phyloP scores from a whole-genome alignment of 768 basidiomycete species.

The Auricularia sp. region DNA sequence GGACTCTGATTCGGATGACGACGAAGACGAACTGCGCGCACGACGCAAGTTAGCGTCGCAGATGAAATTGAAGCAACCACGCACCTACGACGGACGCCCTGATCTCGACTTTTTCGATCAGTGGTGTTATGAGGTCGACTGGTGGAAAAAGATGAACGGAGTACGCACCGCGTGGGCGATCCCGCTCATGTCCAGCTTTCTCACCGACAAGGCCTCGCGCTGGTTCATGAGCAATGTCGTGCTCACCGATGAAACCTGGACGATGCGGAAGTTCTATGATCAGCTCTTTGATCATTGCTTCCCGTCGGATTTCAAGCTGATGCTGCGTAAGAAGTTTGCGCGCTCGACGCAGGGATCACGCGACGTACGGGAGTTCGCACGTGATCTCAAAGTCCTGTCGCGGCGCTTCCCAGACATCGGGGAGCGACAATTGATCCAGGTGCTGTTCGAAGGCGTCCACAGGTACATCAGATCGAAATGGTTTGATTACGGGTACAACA shows the following conservation, averaged over 20 bases:
- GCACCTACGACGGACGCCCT: neutral
- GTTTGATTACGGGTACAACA: slow-evolving; percentile 21
- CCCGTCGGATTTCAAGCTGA: slow-evolving; percentile 19
- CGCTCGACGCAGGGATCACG: slow-evolving; percentile 17
- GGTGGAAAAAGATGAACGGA: neutral
- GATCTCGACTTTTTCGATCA: slow-evolving; percentile 1
- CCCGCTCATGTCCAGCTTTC: slow-evolving; percentile 10
- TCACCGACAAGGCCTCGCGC: slow-evolving; percentile 23
- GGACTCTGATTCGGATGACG: no score
- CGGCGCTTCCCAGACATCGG: slow-evolving; percentile 23
- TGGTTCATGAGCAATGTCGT: slow-evolving; percentile 26
- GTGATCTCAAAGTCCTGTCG: slow-evolving; percentile 26
- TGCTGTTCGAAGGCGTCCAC: slow-evolving; percentile 26
- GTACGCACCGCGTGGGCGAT: neutral
- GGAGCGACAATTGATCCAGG: slow-evolving; percentile 20
- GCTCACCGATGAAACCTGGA: slow-evolving; percentile 17
- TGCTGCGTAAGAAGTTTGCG: slow-evolving; percentile 19
- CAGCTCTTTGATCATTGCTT: slow-evolving; percentile 30
- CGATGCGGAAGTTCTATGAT: slow-evolving; percentile 20
- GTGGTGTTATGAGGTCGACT: neutral
- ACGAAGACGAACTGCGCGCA: neutral
- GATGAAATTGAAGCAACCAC: slow-evolving; percentile 2
- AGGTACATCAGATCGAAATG: slow-evolving; percentile 19
- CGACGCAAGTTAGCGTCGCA: neutral
- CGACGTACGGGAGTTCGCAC: slow-evolving; percentile 23